Evolutionary conservation across 371 early-diverging fungal genomes (phyloP).

Genomic region (Mycotypha africana): DNA sequence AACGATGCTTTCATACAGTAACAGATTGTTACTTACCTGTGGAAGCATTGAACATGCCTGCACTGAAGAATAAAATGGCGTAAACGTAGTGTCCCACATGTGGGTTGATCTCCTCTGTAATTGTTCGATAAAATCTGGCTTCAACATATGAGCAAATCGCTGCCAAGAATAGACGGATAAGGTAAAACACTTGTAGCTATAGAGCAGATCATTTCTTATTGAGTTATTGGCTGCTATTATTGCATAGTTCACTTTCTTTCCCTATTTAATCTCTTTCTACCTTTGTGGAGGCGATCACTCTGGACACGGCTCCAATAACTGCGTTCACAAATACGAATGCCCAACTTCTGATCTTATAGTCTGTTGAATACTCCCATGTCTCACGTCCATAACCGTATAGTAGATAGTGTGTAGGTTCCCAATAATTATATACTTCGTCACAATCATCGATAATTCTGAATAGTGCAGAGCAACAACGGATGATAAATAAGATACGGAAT

Average conservation of each 20-base stretch:
- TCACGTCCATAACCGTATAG: conserved; percentile 82
- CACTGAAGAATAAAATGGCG: conserved; percentile 57
- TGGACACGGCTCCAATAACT: conserved; percentile 34
- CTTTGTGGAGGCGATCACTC: conserved; percentile 50
- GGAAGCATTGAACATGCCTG: conserved; percentile 86
- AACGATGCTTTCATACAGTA: too few species aligned
- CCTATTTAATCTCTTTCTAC: too few species aligned
- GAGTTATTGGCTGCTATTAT: too few species aligned
- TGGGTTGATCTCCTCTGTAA: conserved; percentile 59
- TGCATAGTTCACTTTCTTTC: too few species aligned
- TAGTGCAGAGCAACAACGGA: conserved; percentile 62
- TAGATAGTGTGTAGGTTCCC: conserved; percentile 91
- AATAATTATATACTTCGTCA: conserved; percentile 95
- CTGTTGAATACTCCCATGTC: conserved; percentile 96
- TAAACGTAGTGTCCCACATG: conserved; percentile 66
- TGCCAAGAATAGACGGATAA: conserved; percentile 61
- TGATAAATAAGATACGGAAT: conserved; percentile 51
- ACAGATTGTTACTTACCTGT: conserved; percentile 50
- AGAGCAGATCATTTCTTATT: too few species aligned
- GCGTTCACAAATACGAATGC: conserved; percentile 70
- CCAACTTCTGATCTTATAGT: conserved; percentile 86
- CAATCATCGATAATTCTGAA: conserved; percentile 74
- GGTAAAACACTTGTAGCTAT: conserved; percentile 73
- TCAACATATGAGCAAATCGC: conserved; percentile 66
- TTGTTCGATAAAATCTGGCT: conserved; percentile 62